Percentiles rank a stretch among this genome's conserved stretches.
These are phyloP conservation scores for Hypoxylon sp. DNA, from an alignment of 2,329 filamentous ascomycete species.

Conservation along the genomic window DNA sequence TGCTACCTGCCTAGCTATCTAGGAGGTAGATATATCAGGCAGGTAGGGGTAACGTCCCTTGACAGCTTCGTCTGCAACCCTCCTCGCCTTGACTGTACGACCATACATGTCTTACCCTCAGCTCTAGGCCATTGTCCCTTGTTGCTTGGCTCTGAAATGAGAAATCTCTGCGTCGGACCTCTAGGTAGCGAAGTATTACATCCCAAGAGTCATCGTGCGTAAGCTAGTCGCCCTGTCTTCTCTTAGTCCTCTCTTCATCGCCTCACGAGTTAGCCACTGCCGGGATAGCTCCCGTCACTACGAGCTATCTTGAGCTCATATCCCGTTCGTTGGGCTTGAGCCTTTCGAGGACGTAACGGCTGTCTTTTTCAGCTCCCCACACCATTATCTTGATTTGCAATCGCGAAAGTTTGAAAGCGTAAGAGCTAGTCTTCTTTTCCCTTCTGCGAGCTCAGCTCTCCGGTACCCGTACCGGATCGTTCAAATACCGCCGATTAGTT, in stretches of 20 bases:
- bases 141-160: constrained; percentile 2
- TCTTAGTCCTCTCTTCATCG: constrained; percentile 20
- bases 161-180: background rate
- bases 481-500: constrained; percentile 21
- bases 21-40: no score
- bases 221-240: background rate
- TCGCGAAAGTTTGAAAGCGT: constrained; percentile 19
- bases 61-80: background rate
- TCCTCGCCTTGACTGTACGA: background rate
- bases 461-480: constrained; percentile 11
- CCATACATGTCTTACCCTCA: constrained; percentile 17
- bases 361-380: constrained; percentile 29
- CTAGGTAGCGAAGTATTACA: constrained; percentile 2
- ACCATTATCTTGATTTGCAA: constrained; percentile 10
- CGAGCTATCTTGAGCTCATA: background rate
- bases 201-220: constrained; percentile 1
- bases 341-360: constrained; percentile 17
- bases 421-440: constrained; percentile 9
- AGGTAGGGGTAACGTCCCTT: background rate
- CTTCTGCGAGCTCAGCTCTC: background rate
- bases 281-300: constrained; percentile 7
- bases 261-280: background rate
- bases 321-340: background rate
- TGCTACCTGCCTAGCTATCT: background rate
- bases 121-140: constrained; percentile 2